phyloP scores from a whole-genome alignment of 106 monocot species.

The Dioscorea alata region DNA sequence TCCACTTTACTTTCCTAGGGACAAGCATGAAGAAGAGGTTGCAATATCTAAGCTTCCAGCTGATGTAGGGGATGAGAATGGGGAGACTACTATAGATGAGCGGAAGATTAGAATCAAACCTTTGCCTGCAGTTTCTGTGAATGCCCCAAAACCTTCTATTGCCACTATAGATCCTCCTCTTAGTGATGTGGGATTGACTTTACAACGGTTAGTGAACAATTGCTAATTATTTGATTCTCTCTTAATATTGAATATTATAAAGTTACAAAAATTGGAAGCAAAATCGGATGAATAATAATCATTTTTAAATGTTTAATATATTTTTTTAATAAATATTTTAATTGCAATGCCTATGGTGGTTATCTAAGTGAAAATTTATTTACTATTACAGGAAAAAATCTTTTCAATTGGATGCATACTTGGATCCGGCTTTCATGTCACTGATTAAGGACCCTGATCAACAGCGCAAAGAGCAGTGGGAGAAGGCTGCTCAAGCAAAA shows the following conservation, averaged over 20 bases:
- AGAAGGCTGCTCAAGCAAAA: constrained; percentile 63
- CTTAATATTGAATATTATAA: too few species aligned
- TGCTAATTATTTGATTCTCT: background rate
- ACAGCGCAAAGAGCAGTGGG: constrained; percentile 75
- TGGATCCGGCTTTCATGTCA: constrained; percentile 98
- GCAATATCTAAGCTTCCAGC: constrained; percentile 94
- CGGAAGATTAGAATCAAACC: constrained; percentile 98
- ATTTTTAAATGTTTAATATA: too few species aligned
- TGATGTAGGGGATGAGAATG: constrained; percentile 99
- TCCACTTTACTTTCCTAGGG: constrained; percentile 95
- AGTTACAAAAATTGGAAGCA: too few species aligned
- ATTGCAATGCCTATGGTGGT: too few species aligned
- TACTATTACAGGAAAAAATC: constrained; percentile 37
- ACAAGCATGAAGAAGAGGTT: constrained; percentile 94
- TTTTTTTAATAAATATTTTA: too few species aligned
- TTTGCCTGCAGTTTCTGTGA: constrained; percentile 47
- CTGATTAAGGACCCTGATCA: constrained; percentile 93
- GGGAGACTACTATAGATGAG: constrained; percentile 94
- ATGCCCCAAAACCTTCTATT: constrained; percentile 12
- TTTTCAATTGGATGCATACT: constrained; percentile 70
- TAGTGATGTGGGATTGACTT: constrained; percentile 54
- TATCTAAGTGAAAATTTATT: too few species aligned
- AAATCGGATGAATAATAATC: too few species aligned
- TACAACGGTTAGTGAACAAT: constrained; percentile 37
- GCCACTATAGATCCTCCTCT: constrained; percentile 44